Base-by-base conservation (phyloP, 805 yeast genomes). In the Saccharomyces paradoxus region DNA sequence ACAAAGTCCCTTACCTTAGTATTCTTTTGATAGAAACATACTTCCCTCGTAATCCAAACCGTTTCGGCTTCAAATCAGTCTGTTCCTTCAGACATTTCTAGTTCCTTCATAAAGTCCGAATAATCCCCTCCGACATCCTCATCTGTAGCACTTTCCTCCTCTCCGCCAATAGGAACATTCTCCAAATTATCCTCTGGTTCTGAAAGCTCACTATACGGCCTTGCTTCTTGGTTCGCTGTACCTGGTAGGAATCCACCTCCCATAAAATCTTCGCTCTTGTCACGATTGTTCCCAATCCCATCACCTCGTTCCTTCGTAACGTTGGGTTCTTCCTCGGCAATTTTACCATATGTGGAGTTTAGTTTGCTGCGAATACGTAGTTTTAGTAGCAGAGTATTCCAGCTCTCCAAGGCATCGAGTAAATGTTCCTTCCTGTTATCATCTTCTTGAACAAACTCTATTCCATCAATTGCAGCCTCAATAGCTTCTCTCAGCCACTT, bases 291-390 rank as follows among this genome's bases (percentile, higher is more conserved):
- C 3, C 44, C 55, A 27, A 54, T 63, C 3, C 44, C 55, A 27
- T 53, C 63, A 26, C 60, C 64, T 7, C 57, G 63, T 5, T 53
- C 63, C 13, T 56, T 65, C 41, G 60, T 51, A 17, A 51, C 50
- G 4, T 49, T 50, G 3, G 37, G 30, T 7, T 52, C 56, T 1
- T 46, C 50, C 8, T 53, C 60, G 8, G 32, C 48, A 6, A 65
- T 64, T 4, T 52, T 52, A 49, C 86, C 84, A 61, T 81, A 83
- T 3, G 71, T 62, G 44, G 61, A 64, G 55, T 80, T 76, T 52
- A 81, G 65, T 56, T 83, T 67, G 21, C 56, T 63, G 56, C 60
- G 62, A 21, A 63, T 64, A 56, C 63, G 62, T 48, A 61, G 64
- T 57, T 79, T 81, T 9, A 54, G 56, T 51, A 67, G 63, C 24